Conservation (phyloP, 371 early-diverging fungal genomes). For the Circinella minor region DNA sequence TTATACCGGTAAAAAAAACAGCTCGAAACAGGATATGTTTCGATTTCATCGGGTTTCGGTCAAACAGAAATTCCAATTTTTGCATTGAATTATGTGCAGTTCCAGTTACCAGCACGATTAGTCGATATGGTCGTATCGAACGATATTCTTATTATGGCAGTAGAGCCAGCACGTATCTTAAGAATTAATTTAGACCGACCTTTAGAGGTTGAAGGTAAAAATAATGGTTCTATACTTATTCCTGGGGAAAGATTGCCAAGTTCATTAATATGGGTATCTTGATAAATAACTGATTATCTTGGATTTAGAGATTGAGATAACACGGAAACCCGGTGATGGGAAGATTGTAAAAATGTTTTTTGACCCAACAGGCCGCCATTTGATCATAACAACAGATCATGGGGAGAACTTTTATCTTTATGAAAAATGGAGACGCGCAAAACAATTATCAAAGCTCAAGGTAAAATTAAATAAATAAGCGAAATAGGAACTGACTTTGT, state of each 20-base stretch:
- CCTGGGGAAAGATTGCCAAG: background rate
- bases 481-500: no score
- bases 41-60: constrained; percentile 41
- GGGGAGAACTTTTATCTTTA: constrained; percentile 89
- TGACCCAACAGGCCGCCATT: constrained; percentile 87
- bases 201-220: constrained; percentile 30
- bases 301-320: constrained; percentile 75
- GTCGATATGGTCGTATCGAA: constrained; percentile 79
- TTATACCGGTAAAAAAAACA: constrained; percentile 10
- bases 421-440: constrained; percentile 77
- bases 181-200: constrained; percentile 69
- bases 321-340: constrained; percentile 66
- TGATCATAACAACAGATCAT: constrained; percentile 83
- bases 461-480: constrained; percentile 27
- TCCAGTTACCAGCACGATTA: constrained; percentile 72
- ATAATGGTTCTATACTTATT: background rate
- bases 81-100: constrained; percentile 81
- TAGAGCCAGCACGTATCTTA: constrained; percentile 67
- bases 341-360: constrained; percentile 75
- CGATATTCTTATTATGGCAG: constrained; percentile 76
- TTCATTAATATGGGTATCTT: no score
- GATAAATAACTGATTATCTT: background rate
- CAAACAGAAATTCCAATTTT: constrained; percentile 68
- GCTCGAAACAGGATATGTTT: constrained; percentile 63
- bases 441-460: constrained; percentile 67